Percentiles rank a stretch among this genome's conserved stretches.
These are phyloP conservation scores for Solanum virginianum DNA, from an alignment of 257 asterid species.

Conservation along the genomic window DNA sequence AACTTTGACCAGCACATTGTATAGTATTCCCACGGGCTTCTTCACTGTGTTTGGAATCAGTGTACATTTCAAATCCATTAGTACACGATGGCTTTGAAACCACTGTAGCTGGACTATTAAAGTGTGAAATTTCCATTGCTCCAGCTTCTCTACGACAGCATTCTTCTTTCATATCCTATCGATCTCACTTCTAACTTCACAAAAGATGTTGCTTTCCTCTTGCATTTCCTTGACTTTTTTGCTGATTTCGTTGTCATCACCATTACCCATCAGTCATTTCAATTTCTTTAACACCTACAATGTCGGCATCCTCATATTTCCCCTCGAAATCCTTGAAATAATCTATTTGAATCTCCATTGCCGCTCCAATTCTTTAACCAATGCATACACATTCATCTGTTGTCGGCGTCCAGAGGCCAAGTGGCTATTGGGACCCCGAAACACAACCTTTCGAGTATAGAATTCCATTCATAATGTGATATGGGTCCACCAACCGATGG, in stretches of 20 bases:
- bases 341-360: constrained; percentile 15
- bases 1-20: too few relatives aligned
- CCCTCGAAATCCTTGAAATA: background rate
- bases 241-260: constrained; percentile 11
- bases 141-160: too few relatives aligned
- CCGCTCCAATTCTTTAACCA: constrained; percentile 15
- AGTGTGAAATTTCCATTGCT: too few relatives aligned
- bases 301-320: background rate
- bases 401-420: constrained; percentile 19
- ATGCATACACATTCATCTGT: constrained; percentile 7
- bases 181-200: too few relatives aligned
- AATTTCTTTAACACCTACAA: constrained; percentile 1
- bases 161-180: too few relatives aligned
- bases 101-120: too few relatives aligned
- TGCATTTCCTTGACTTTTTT: constrained; percentile 37
- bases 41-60: too few relatives aligned
- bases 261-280: constrained; percentile 3
- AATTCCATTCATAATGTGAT: constrained; percentile 19
- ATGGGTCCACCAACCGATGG: constrained; percentile 6
- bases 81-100: too few relatives aligned
- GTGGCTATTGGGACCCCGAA: constrained; percentile 13
- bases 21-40: too few relatives aligned
- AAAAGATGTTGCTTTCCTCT: constrained; percentile 1
- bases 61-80: too few relatives aligned
- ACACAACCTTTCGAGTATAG: constrained; percentile 7